Evolutionary conservation across 2,329 filamentous ascomycete genomes (phyloP).

Genomic region (Sodiomyces alkalinus): DNA sequence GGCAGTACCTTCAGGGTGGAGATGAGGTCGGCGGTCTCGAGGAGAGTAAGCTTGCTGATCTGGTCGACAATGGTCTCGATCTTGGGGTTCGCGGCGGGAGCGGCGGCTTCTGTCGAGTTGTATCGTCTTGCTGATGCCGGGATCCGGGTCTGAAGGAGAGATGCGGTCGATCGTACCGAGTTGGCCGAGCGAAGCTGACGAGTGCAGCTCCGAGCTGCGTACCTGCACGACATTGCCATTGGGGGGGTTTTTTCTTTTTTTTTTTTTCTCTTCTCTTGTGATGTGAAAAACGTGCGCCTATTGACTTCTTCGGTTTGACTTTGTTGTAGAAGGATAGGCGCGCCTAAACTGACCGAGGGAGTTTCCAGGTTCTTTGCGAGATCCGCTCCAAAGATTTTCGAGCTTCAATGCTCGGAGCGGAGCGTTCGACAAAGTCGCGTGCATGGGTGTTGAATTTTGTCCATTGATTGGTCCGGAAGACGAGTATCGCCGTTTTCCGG

Average conservation of each 20-base stretch:
- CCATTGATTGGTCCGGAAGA: constrained; percentile 21
- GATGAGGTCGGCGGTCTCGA: constrained; percentile 95
- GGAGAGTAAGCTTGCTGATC: constrained; percentile 92
- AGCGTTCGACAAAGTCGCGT: no score
- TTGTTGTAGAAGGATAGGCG: constrained; percentile 3
- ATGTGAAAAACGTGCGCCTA: no score
- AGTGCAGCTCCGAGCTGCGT: constrained; percentile 48
- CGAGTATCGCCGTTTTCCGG: constrained; percentile 17
- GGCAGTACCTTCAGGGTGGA: constrained; percentile 92
- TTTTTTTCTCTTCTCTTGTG: no score
- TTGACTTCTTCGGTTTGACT: no score
- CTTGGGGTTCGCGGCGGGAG: constrained; percentile 60
- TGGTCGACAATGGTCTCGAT: constrained; percentile 92
- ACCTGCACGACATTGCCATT: constrained; percentile 50
- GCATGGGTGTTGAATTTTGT: constrained; percentile 7
- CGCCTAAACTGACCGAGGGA: constrained; percentile 7
- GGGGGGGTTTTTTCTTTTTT: no score
- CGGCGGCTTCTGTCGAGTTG: constrained; percentile 67
- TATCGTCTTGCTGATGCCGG: constrained; percentile 51
- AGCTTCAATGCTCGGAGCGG: no score
- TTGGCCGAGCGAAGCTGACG: constrained; percentile 40
- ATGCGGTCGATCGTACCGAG: constrained; percentile 28
- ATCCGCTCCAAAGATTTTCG: constrained; percentile 31
- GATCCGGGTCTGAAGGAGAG: constrained; percentile 30
- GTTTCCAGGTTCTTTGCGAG: constrained; percentile 8